These are phyloP conservation scores for Ascochyta lentis DNA, from an alignment of 2,329 filamentous ascomycete species.

Conservation along the genomic window DNA sequence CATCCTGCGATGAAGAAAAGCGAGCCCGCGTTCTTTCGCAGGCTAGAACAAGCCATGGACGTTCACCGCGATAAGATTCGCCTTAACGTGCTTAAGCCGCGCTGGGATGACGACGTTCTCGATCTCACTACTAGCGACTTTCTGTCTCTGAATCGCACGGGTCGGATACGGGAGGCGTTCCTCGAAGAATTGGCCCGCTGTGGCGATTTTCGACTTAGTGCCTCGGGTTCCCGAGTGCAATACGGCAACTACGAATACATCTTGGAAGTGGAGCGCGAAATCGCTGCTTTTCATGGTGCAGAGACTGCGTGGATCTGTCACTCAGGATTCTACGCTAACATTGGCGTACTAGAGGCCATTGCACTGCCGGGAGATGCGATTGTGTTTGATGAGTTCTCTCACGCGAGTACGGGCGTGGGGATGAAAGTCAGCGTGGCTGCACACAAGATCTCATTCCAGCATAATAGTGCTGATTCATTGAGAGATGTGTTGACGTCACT, in stretches of 20 bases:
- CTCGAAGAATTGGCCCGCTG: background rate
- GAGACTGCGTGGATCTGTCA: constrained; percentile 62
- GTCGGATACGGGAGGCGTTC: background rate
- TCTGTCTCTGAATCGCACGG: background rate
- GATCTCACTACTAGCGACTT: background rate
- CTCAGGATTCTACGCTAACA: constrained; percentile 56
- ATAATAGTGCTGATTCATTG: constrained; percentile 58
- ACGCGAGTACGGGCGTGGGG: constrained; percentile 78
- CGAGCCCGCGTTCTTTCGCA: background rate
- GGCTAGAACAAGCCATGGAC: background rate
- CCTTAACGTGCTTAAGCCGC: background rate
- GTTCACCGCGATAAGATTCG: background rate
- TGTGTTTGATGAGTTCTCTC: constrained; percentile 76
- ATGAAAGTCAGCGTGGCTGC: constrained; percentile 69
- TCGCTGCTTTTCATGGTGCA: constrained; percentile 65
- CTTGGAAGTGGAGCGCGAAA: constrained; percentile 52
- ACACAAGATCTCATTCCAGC: constrained; percentile 58
- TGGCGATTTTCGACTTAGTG: background rate
- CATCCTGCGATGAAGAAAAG: background rate
- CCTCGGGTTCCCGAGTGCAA: background rate
- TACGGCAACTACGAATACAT: background rate
- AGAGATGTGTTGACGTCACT: constrained; percentile 12
- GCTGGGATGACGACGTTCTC: background rate
- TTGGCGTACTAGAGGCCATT: constrained; percentile 47
- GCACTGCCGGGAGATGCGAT: constrained; percentile 68